phyloP scores from a whole-genome alignment of 805 yeast genomes.

The Starmerella sirachaensis region DNA sequence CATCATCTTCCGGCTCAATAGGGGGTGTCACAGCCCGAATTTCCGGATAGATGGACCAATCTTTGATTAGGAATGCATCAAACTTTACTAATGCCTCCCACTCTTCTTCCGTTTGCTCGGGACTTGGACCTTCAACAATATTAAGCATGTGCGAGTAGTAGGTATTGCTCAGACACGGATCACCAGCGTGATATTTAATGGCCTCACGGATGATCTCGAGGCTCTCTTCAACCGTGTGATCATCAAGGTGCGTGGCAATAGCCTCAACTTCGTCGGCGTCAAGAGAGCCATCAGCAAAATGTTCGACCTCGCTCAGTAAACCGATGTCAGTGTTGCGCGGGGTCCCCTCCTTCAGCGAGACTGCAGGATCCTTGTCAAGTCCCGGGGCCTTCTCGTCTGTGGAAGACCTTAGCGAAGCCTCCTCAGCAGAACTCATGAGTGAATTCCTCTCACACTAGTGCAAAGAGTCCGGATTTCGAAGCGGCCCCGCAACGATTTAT shows the following conservation, averaged over 20 bases:
- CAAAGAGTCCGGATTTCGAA: too few species aligned
- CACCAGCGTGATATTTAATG: conserved; percentile 34
- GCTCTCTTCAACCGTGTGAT: conserved; percentile 30
- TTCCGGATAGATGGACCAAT: conserved; percentile 48
- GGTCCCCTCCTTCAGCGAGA: too few species aligned
- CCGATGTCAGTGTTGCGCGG: conserved; percentile 4
- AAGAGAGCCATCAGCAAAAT: conserved; percentile 8
- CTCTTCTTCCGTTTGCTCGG: conserved; percentile 19
- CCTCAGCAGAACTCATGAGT: too few species aligned
- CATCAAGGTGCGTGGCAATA: conserved; percentile 19
- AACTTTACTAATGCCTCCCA: conserved; percentile 22
- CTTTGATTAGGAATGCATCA: conserved; percentile 34
- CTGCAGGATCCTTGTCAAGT: too few species aligned
- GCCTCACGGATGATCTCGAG: conserved; percentile 33
- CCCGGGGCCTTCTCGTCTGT: too few species aligned
- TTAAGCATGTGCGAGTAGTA: conserved; percentile 30
- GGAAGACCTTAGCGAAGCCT: too few species aligned
- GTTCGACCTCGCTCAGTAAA: conserved; percentile 3
- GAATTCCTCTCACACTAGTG: too few species aligned
- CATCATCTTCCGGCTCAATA: conserved; percentile 35
- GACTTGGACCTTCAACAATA: conserved; percentile 20
- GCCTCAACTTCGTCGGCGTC: conserved; percentile 13
- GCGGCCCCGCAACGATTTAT: too few species aligned
- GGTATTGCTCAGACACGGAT: conserved; percentile 39
- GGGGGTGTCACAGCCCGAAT: conserved; percentile 47